Evolutionary conservation across 441 rosid genomes (phyloP).

Genomic region (Mallotus japonicus): DNA sequence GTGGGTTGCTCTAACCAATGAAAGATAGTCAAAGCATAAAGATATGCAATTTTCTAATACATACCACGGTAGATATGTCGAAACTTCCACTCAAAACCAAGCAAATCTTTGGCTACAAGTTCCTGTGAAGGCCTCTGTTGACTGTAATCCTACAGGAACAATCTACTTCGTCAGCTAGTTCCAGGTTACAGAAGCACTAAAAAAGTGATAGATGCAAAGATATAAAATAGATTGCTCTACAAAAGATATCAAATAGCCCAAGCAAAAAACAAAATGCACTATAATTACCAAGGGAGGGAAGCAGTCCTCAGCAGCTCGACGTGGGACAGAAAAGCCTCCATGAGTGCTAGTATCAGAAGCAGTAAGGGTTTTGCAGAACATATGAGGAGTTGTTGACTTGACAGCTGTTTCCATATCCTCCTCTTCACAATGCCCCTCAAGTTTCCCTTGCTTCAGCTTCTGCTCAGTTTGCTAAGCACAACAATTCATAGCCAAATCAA

Average conservation of each 20-base stretch:
- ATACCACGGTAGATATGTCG: constrained; percentile 91
- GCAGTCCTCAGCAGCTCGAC: constrained; percentile 99
- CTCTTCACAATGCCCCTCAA: constrained; percentile 56
- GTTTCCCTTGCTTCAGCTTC: constrained; percentile 47
- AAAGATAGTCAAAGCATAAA: neutral
- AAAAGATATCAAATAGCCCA: too few relatives aligned
- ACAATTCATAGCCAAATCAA: constrained; percentile 18
- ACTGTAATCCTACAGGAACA: constrained; percentile 66
- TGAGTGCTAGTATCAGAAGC: constrained; percentile 99
- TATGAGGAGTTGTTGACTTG: constrained; percentile 77
- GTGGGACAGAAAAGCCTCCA: constrained; percentile 97
- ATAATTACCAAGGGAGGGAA: constrained; percentile 86
- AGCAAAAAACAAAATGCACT: neutral
- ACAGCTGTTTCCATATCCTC: constrained; percentile 56
- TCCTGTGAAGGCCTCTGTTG: constrained; percentile 97
- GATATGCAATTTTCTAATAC: neutral
- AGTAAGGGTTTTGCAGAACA: constrained; percentile 98
- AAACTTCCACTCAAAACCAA: constrained; percentile 87
- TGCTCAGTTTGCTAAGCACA: constrained; percentile 46
- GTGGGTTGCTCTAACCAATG: neutral
- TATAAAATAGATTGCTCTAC: neutral
- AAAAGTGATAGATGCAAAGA: neutral
- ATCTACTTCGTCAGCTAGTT: neutral
- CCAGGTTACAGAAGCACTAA: neutral
- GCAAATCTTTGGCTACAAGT: constrained; percentile 93